Conservation (phyloP, 441 rosid species). For the Pelargonium fulgidum region DNA sequence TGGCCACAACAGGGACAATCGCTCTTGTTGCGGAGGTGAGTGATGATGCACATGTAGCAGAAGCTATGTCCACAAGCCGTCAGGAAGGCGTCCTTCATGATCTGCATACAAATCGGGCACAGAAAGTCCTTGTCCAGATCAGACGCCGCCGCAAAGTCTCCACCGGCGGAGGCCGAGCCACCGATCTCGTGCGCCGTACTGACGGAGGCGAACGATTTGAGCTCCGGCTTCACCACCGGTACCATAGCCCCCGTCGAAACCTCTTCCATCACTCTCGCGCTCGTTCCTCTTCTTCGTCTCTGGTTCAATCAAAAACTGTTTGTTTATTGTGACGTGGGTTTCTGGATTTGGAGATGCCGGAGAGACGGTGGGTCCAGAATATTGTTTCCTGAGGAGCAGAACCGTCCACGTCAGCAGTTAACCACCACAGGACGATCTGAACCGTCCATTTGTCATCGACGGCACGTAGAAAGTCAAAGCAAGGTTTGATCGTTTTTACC, state of each 20-base stretch:
- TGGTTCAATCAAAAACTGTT: neutral
- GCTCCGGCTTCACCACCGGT: slow-evolving; percentile 70
- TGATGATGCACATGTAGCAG: slow-evolving; percentile 93
- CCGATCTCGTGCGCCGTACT: slow-evolving; percentile 26
- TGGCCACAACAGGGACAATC: slow-evolving; percentile 96
- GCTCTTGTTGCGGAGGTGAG: slow-evolving; percentile 81
- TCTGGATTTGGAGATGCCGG: slow-evolving; percentile 3
- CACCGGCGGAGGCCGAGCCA: slow-evolving; percentile 24
- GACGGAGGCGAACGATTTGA: slow-evolving; percentile 27
- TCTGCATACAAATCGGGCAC: slow-evolving; percentile 97
- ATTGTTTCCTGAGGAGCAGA: slow-evolving; percentile 3
- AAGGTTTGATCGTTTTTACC: too few relatives aligned
- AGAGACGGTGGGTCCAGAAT: neutral
- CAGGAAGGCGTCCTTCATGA: slow-evolving; percentile 87
- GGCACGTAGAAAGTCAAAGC: too few relatives aligned
- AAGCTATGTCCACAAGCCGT: slow-evolving; percentile 94
- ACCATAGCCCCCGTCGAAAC: slow-evolving; percentile 66
- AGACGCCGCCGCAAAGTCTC: slow-evolving; percentile 22
- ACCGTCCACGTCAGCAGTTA: slow-evolving; percentile 6
- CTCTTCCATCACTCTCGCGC: slow-evolving; percentile 41
- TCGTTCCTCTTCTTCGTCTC: slow-evolving; percentile 2
- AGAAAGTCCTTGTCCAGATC: slow-evolving; percentile 74
- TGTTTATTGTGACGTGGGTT: neutral
- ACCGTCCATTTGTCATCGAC: too few relatives aligned
- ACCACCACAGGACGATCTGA: neutral